A percentile compares a stretch with the other conserved stretches of the same genome.
These are phyloP conservation scores for Fusarium nurragi DNA, from an alignment of 2,329 filamentous ascomycete genomes.

Conservation along the genomic window DNA sequence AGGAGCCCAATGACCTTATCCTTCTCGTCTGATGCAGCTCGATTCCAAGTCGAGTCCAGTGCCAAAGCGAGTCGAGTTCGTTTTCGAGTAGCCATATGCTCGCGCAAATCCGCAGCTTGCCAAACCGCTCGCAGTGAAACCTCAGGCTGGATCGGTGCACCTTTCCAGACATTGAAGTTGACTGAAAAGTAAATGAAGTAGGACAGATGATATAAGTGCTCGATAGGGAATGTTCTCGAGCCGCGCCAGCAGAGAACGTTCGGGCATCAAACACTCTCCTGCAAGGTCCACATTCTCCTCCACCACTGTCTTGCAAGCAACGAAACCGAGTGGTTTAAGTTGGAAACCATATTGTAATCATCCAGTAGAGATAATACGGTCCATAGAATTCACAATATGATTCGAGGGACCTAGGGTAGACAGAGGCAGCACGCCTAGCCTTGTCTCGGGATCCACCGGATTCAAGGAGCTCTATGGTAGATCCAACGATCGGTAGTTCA, in stretches of 20 bases:
- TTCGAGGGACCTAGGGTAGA: not conserved
- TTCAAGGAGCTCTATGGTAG: not conserved
- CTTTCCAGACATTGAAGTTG: not conserved
- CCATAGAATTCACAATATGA: slow-evolving; percentile 3
- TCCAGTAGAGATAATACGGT: not conserved
- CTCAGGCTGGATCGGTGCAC: not conserved
- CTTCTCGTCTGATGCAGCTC: not conserved
- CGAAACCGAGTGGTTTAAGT: not conserved
- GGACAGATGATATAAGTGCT: not conserved
- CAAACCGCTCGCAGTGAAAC: not conserved
- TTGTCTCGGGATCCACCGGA: not conserved
- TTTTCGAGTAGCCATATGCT: not conserved
- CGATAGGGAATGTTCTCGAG: not conserved
- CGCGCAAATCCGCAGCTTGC: not conserved
- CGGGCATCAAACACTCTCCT: slow-evolving; percentile 5
- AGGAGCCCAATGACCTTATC: slow-evolving; percentile 10
- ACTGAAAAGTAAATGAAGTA: slow-evolving; percentile 1
- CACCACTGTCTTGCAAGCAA: slow-evolving; percentile 5
- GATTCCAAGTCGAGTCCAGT: slow-evolving; percentile 9
- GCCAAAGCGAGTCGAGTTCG: not conserved
- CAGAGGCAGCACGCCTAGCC: not conserved
- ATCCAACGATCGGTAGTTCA: not conserved
- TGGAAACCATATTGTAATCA: accelerated
- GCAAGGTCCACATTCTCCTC: slow-evolving; percentile 18
- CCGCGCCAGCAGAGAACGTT: slow-evolving; percentile 12